Conservation (phyloP, 1,284 basidiomycete genomes). For the Limonomyces culmigenus region DNA sequence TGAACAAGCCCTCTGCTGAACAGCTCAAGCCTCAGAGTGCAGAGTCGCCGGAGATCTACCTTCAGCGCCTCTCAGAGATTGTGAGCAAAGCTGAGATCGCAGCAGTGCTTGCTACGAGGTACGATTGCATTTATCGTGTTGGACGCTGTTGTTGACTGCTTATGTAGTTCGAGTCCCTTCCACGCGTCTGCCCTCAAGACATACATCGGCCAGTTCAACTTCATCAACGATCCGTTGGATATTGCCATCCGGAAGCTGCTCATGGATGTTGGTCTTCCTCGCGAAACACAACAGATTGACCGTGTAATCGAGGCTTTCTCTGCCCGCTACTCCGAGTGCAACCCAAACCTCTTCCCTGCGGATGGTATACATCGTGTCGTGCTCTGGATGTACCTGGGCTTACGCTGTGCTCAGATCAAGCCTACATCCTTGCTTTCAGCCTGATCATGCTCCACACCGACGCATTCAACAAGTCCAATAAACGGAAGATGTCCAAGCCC, state of each 20-base stretch:
- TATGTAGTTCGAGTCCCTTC: slow-evolving; percentile 50
- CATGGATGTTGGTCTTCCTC: slow-evolving; percentile 82
- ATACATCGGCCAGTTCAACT: slow-evolving; percentile 73
- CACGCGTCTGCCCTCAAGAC: slow-evolving; percentile 53
- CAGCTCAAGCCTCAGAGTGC: slow-evolving; percentile 34
- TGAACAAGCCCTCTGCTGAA: slow-evolving; percentile 24
- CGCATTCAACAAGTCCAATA: slow-evolving; percentile 95
- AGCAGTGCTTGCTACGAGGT: slow-evolving; percentile 70
- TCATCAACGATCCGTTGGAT: slow-evolving; percentile 73
- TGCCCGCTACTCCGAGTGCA: slow-evolving; percentile 69
- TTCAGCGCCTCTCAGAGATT: slow-evolving; percentile 40
- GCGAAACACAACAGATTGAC: slow-evolving; percentile 98
- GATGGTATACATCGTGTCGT: slow-evolving; percentile 34
- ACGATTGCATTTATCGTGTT: slow-evolving; percentile 8
- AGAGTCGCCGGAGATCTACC: slow-evolving; percentile 58
- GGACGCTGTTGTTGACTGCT: slow-evolving; percentile 4
- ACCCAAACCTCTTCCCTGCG: slow-evolving; percentile 65
- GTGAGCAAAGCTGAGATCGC: slow-evolving; percentile 69
- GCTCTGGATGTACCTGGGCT: not conserved
- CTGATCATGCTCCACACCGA: slow-evolving; percentile 99
- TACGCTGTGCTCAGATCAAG: slow-evolving; percentile 53
- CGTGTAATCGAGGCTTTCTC: slow-evolving; percentile 95
- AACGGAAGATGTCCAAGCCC: slow-evolving; percentile 90
- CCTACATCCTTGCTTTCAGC: slow-evolving; percentile 94
- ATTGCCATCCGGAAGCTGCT: slow-evolving; percentile 83